Percentiles rank a stretch among this genome's conserved stretches.
Conservation (phyloP, 805 yeast genomes). For the Pichia occidentalis region DNA sequence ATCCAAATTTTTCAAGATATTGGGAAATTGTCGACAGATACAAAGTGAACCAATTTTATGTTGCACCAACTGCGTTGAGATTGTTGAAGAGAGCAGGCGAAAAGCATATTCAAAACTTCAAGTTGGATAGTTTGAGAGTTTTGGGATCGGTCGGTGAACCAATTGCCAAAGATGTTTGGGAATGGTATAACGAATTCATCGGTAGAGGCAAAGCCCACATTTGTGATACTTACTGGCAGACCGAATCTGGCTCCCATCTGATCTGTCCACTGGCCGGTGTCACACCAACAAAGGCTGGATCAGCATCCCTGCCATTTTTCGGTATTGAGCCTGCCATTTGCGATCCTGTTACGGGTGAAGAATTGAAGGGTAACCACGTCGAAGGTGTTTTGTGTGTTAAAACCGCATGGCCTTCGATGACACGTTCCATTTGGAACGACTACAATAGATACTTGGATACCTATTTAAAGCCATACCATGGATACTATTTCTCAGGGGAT, state of each 20-base stretch:
- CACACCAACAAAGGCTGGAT: constrained; percentile 79
- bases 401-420: constrained; percentile 79
- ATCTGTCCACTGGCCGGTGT: constrained; percentile 72
- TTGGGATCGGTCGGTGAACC: constrained; percentile 86
- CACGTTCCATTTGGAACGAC: constrained; percentile 75
- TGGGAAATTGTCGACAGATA: constrained; percentile 72
- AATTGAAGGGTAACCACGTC: constrained; percentile 58
- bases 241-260: constrained; percentile 79
- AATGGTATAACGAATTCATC: constrained; percentile 70
- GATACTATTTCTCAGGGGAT: constrained; percentile 81
- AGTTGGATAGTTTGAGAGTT: constrained; percentile 57
- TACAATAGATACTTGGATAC: constrained; percentile 72
- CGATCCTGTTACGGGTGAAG: constrained; percentile 70
- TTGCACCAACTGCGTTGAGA: constrained; percentile 80
- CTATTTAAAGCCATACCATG: constrained; percentile 76
- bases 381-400: constrained; percentile 77
- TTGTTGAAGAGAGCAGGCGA: constrained; percentile 71
- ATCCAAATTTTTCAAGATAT: constrained; percentile 72
- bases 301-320: constrained; percentile 78
- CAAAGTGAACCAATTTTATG: constrained; percentile 72
- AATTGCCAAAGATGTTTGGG: constrained; percentile 81
- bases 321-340: constrained; percentile 70
- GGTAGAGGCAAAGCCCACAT: constrained; percentile 68
- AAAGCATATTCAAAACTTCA: constrained; percentile 50
- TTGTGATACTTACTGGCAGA: constrained; percentile 85